Evolutionary conservation across 2,329 filamentous ascomycete species (phyloP), one percentile per base, ranked within the genome.

Genomic region (Massarina eburnea): DNA sequence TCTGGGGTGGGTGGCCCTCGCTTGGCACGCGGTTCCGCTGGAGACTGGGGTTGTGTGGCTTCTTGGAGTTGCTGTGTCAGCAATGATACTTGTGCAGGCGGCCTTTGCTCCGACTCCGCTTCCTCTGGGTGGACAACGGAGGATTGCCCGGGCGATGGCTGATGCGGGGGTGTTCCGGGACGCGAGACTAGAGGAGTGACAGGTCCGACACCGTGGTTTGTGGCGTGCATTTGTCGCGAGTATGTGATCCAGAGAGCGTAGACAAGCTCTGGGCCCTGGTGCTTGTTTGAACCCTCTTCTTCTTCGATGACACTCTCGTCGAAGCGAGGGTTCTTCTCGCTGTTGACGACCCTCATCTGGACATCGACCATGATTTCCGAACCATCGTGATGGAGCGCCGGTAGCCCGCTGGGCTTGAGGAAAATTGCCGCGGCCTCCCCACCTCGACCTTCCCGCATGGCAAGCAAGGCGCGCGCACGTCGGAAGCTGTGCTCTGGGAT

Each of bases 201-300:
- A 17, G 80, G 76, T n/a, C 81, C 79, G 37, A 85, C 69, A 41
- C 78, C 75, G 41, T 80, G 76, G 49, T 83, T 83, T 29, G 84
- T 80, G 14, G 89, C 87, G 67, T 99, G 94, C 10, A 97, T 78
- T 62, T 96, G 90, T 51, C 91, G 82, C 15, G 92, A 97, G 67
- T 97, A 99, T 1, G 92, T 97, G 55, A 99, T 87, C 94, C 94
- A 99, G 22, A 99, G 74, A 9, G 94, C 94, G 73, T 91, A 97
- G 0, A 97, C 91, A 51, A 95, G 81, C 67, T 96, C 91, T 18
- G 60, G 52, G 22, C 45, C 14, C 73, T 76, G 70, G 9, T 79
- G 70, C n/a, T 80, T 77, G 8, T 75, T 62, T n/a, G 56, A 68
- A 61, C 39, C 66, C 49, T 73, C 64, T 37, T 77, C 73, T 65